These are phyloP conservation scores for Hericium rajendrae DNA, from an alignment of 768 basidiomycete genomes.

Conservation along the genomic window DNA sequence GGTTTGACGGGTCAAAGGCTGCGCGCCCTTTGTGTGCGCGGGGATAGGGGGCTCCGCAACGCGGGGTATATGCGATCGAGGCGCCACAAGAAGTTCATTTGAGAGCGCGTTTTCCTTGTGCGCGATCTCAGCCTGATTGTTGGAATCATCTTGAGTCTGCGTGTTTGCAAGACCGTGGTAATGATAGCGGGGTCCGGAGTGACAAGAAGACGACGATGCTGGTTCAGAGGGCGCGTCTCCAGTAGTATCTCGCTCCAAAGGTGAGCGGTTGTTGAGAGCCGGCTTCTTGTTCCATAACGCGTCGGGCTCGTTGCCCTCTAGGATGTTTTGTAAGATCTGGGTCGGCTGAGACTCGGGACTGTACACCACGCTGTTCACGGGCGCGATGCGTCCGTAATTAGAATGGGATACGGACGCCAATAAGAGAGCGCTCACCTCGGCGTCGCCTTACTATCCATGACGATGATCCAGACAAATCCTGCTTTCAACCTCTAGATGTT, in stretches of 20 bases:
- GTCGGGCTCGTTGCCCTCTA: conserved; percentile 20
- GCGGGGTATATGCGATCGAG: neutral
- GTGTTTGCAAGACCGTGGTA: conserved; percentile 48
- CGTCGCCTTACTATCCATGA: no score
- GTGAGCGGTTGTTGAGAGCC: conserved; percentile 8
- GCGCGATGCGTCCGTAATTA: no score
- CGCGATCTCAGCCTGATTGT: conserved; percentile 7
- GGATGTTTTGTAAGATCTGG: conserved; percentile 39
- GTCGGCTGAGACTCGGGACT: conserved; percentile 42
- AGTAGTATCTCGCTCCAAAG: conserved; percentile 14
- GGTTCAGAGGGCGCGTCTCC: conserved; percentile 11
- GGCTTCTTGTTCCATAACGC: neutral
- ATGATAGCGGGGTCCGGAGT: conserved; percentile 38
- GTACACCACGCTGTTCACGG: neutral
- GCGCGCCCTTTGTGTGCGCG: neutral
- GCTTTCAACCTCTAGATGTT: no score
- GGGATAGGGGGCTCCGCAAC: no score
- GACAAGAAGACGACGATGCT: conserved; percentile 15
- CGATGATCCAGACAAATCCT: no score
- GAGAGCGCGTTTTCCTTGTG: conserved; percentile 9
- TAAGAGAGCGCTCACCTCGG: neutral
- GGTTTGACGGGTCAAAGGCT: neutral
- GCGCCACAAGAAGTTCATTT: conserved; percentile 2
- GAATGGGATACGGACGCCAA: neutral
- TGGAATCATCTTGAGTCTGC: conserved; percentile 33